Base-by-base conservation (phyloP, 257 asterid genomes). In the Craterostigma plantagineum region DNA sequence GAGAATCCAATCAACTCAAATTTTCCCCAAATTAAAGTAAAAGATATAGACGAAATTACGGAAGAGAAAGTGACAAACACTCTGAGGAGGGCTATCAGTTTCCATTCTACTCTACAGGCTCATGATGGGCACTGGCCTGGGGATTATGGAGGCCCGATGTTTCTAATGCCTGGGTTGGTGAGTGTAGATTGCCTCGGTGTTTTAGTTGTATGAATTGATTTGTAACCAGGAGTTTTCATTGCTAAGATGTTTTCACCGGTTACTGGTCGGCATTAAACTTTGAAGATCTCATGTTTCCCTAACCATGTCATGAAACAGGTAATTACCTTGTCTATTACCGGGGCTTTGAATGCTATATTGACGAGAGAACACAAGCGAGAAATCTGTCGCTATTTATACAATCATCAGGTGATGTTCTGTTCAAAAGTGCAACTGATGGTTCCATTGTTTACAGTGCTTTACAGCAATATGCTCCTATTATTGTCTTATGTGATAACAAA, bases 131-230 rank as follows among this genome's bases (percentile, higher is more conserved):
- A 90, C 30, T 90, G 99, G 99, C 65, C 96, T 10, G 99, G 99
- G 52, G 99, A 90, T 61, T 90, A 79, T 65, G 99, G 95, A 46
- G 99, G 99, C 16, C 94, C 99, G 7, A 79, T 79, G 94, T 90
- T 90, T 73, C 74, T 90, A 61, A 51, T 90, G 79, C 96, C 99
- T 52, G 99, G 99, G 56, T 42, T 90, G 92, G 99, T 90, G 57
- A 64, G 75, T 62, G 54, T 38, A 35, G 52, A 4, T 12, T 14
- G 38, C 42, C 12, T 50, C 51, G 30, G 18, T 61, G 50, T 45
- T 42, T 10, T 15, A 17, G 3, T 36, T 10, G n/a, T 36, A 36
- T 36, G 8, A 36, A 36, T 36, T 9, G 12, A 36, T 36, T 36
- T 36, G 11, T 36, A 12, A 8, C 8, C 3, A 36, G 4, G 35